Base-by-base conservation (phyloP, 2,329 filamentous ascomycete genomes). In the Trichoderma guizhouense region DNA sequence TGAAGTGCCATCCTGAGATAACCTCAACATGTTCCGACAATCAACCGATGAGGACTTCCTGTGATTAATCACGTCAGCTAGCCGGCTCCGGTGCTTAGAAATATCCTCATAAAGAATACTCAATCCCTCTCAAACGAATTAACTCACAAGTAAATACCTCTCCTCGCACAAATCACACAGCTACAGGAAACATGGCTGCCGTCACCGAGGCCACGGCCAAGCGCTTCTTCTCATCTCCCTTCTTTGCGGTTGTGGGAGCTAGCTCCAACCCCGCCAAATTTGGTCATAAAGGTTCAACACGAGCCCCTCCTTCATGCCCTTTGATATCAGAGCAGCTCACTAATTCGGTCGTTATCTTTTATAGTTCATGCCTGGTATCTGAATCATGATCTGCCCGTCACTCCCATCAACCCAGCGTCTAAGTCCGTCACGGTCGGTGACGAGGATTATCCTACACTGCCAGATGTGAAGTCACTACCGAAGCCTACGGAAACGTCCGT, bases 351-450 rank as follows among this genome's bases (percentile, higher is more conserved):
- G 53, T 51, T 24, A 1, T 3, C 58, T 32, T 39, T 43, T 12
- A 14, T 78, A 97, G 94, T 98, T 75, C 93, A 98, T 79, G 89
- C 89, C 15, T 98, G 95, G 95, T 98, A 98, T 82, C 88, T 93
- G 71, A 80, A 86, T 39, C 93, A 94, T 82, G 85, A 86, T 47
- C 88, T 98, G 53, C 89, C 92, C 8, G 93, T 91, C 5, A 94
- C 90, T 1, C 94, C 95, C 11, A 88, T 98, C 81, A 98, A 98
- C 82, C 95, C 95, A 0, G 86, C 86, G 62, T 83, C 88, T 4
- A 79, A 90, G 7, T 84, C 85, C 71, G 92, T 98, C 78, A 84
- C 85, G n/a, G 88, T 93, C 34, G 78, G 78, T 61, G 82, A 83
- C 53, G 84, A 86, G 74, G 83, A 88, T 65, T 88, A 94, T 82